phyloP scores from a whole-genome alignment of 306 rosid genomes.

The Datisca glomerata region DNA sequence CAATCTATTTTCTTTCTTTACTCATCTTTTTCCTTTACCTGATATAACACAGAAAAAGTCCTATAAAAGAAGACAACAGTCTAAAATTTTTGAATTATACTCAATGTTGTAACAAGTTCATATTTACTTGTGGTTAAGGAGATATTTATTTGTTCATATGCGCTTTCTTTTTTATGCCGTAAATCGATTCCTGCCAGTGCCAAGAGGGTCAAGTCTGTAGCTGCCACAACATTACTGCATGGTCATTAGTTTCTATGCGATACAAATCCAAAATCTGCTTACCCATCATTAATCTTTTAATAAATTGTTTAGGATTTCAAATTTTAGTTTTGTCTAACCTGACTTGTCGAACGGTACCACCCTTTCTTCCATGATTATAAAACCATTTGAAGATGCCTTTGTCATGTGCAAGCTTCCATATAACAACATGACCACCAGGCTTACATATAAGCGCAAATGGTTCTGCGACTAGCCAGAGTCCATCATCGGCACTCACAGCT shows the following conservation, averaged over 20 bases:
- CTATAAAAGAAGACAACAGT: no score
- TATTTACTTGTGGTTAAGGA: no score
- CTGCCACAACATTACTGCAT: conserved; percentile 93
- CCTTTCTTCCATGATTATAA: conserved; percentile 76
- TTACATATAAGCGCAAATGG: conserved; percentile 70
- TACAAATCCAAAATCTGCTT: conserved; percentile 2
- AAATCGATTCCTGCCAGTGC: conserved; percentile 92
- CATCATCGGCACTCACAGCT: conserved; percentile 76
- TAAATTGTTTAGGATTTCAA: no score
- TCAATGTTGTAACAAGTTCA: no score
- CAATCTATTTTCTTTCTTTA: no score
- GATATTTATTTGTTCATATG: conserved; percentile 7
- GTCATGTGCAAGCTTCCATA: conserved; percentile 94
- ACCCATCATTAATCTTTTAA: no score
- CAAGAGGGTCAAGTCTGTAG: conserved; percentile 84
- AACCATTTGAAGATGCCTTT: conserved; percentile 91
- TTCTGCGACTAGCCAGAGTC: conserved; percentile 71
- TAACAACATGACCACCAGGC: conserved; percentile 96
- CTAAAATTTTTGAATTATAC: no score
- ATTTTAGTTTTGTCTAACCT: no score
- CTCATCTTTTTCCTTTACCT: no score
- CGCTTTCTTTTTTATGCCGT: conserved; percentile 65
- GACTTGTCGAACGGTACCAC: conserved; percentile 93
- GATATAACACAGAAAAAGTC: no score
- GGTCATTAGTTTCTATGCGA: conserved; percentile 22